Percentiles rank a stretch among this genome's conserved stretches.
phyloP scores from a whole-genome alignment of 352 stramenopile genomes.

The Pythium vanterpoolii region DNA sequence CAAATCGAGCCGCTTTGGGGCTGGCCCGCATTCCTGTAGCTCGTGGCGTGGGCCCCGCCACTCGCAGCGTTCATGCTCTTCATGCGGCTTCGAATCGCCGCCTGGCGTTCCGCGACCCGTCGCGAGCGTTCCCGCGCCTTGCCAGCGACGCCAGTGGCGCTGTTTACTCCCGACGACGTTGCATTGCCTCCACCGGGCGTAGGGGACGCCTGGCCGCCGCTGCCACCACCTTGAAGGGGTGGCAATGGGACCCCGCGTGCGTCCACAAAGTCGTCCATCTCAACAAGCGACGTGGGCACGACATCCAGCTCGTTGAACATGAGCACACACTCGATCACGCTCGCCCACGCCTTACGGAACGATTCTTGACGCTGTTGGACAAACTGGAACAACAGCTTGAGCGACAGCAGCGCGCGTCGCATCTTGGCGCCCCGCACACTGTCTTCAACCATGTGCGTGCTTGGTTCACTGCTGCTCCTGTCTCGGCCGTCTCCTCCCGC shows the following conservation, averaged over 20 bases:
- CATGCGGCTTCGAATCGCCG: constrained; percentile 76
- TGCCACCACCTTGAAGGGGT: constrained; percentile 48
- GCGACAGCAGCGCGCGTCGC: constrained; percentile 62
- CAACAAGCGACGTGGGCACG: constrained; percentile 78
- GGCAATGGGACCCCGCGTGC: constrained; percentile 74
- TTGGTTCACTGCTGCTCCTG: background rate
- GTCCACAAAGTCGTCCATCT: constrained; percentile 89
- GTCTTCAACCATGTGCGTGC: constrained; percentile 57
- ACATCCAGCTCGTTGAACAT: constrained; percentile 89
- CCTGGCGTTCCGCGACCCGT: constrained; percentile 75
- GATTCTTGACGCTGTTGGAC: constrained; percentile 76
- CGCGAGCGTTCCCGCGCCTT: constrained; percentile 79
- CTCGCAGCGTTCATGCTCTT: constrained; percentile 68
- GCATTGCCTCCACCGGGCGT: constrained; percentile 3
- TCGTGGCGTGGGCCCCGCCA: constrained; percentile 31
- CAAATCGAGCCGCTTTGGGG: constrained; percentile 58
- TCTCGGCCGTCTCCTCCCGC: background rate
- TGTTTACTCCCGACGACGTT: background rate
- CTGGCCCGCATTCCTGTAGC: constrained; percentile 8
- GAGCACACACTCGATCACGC: constrained; percentile 79
- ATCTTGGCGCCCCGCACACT: constrained; percentile 67
- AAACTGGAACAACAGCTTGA: constrained; percentile 85
- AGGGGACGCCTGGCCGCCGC: constrained; percentile 11
- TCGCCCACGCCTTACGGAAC: constrained; percentile 79
- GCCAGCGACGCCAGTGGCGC: constrained; percentile 51